Evolutionary conservation across 495 filamentous ascomycete genomes (phyloP), one percentile per base, ranked within the genome.

Genomic region (Annulohypoxylon maeteangense): DNA sequence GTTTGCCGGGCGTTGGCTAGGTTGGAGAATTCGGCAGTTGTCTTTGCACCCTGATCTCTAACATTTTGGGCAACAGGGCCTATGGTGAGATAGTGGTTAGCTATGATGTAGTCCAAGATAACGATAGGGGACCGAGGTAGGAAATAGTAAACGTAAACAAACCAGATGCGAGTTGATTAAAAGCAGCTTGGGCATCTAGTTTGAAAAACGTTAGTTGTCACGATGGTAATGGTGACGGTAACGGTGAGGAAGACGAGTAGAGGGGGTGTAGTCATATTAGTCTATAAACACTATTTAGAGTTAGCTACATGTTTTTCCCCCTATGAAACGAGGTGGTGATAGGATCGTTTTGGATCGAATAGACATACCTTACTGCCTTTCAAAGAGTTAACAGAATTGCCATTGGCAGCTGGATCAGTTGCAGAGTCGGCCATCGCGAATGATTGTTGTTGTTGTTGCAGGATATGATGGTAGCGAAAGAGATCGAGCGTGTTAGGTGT

Each of bases 61-160:
- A 93, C 86, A 72, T 88, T 91, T 79, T 94, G 87, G 62, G 90
- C 91, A 55, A 95, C 82, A 32, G 93, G 91, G 62, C 91, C 93
- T 93, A 74, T 45, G 25, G 57, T 38, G 47, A 61, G 38, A 14
- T 25, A 10, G 57, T 10, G 32, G 72, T 81, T 71, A 80, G 75
- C 65, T 71, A 57, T 34, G 64, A 54, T 23, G 45, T 27, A 14
- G 25, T 57, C 23, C 58, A 27, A 51, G 11, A 54, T 38, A 44
- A 42, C 12, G 50, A 23, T 58, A 61, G 29, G 6, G 6, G 31
- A 10, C 6, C 50, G 16, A 54, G 57, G 22, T 18, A 1, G 64
- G 18, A 3, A 22, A 14, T 48, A 56, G 3, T n/a, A n/a, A n/a
- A n/a, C n/a, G 14, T 45, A 16, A 72, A 31, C 77, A 34, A 80